These are phyloP conservation scores for Anisodus tanguticus DNA, from an alignment of 257 asterid genomes.

Conservation along the genomic window DNA sequence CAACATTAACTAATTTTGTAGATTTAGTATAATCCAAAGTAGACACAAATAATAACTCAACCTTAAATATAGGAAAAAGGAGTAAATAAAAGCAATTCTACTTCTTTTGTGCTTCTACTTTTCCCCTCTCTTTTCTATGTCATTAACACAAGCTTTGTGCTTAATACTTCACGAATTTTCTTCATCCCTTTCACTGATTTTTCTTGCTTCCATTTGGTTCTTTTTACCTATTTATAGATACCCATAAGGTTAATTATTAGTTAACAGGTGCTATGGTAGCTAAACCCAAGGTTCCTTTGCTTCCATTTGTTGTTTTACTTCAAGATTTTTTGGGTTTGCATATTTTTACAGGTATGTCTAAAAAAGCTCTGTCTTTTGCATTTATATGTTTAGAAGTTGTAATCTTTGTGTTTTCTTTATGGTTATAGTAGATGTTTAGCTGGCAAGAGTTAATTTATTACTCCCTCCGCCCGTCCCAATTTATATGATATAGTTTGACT, in stretches of 20 bases:
- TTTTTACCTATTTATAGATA: slow-evolving; percentile 21
- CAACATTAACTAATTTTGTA: neutral
- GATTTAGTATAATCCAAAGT: neutral
- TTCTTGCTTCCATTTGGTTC: neutral
- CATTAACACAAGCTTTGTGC: slow-evolving; percentile 29
- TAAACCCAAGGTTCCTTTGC: slow-evolving; percentile 11
- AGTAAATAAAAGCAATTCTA: slow-evolving; percentile 18
- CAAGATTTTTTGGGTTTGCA: slow-evolving; percentile 14
- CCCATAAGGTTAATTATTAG: neutral
- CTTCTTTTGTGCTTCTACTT: neutral
- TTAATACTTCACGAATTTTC: slow-evolving; percentile 27
- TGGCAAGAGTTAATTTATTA: neutral
- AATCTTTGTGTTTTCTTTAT: neutral
- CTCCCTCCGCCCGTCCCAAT: too few species aligned
- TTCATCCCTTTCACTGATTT: slow-evolving; percentile 1
- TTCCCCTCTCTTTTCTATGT: slow-evolving; percentile 16
- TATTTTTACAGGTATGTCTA: slow-evolving; percentile 21
- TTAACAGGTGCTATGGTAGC: neutral
- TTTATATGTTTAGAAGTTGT: neutral
- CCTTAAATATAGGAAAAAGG: neutral
- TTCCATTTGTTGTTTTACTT: neutral
- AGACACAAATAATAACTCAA: neutral
- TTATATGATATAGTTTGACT: neutral
- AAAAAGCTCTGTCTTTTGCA: neutral
- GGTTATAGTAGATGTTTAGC: neutral